Evolutionary conservation across 495 filamentous ascomycete species (phyloP), one percentile per base, ranked within the genome.

Genomic region (Neurospora sp.): DNA sequence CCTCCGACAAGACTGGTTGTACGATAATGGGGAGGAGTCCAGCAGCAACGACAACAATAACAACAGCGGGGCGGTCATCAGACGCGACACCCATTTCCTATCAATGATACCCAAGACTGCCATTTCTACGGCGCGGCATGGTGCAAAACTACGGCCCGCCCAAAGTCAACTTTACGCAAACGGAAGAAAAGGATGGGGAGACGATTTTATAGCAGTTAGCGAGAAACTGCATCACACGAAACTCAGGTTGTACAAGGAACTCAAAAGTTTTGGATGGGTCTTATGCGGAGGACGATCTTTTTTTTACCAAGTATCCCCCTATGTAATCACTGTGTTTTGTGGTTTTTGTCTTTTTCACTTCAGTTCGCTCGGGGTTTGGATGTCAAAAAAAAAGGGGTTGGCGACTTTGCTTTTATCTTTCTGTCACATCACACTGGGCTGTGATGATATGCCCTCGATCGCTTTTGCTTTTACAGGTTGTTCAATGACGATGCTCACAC

Each of bases 1-100:
- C 74, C 72, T 72, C 72, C 66, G 74, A 44, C 73, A 66, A 76
- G 73, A 74, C 74, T 77, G 77, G 62, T 72, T 81, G 80, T 80
- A 81, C 77, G 79, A 81, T 71, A 72, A 73, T 73, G 76, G 74
- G 78, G 77, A 80, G 73, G 75, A 78, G 73, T 81, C 75, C 78
- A 76, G 70, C 62, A 66, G 40, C 69, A 72, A 62, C 54, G 54
- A 16, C 54, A 31, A 62, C 23, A 59, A 27, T 23, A 54, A 54
- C 46, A 59, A 18, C 54, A 66, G 27, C 54, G 27, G 54, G 48
- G 54, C 54, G 27, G 54, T 66, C 27, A 35, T 66, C 54, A 66
- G 54, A 66, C 27, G 5, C 27, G 54, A 66, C 27, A 35, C 54
- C 54, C 54, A 66, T 66, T 66, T 8, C 12, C 23, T 35, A 66